Evolutionary conservation across 2,329 filamentous ascomycete genomes (phyloP).

Genomic region (Phoma sp.): DNA sequence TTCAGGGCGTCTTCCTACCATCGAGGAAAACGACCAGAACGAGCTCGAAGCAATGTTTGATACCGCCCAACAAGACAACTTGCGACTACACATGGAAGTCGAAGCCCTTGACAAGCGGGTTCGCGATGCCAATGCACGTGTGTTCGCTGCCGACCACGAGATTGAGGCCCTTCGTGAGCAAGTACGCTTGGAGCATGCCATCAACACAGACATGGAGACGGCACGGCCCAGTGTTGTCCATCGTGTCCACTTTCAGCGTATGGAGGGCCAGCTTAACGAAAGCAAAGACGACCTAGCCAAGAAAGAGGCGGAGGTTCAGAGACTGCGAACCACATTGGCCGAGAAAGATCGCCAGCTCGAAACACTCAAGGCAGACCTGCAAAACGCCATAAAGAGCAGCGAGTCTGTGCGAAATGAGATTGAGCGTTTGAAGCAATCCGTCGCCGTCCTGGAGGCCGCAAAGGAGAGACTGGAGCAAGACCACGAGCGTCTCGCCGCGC

Average conservation of each 20-base stretch:
- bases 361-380: conserved; percentile 27
- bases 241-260: conserved; percentile 41
- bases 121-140: conserved; percentile 35
- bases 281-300: conserved; percentile 24
- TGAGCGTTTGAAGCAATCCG: conserved; percentile 29
- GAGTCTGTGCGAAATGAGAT: conserved; percentile 36
- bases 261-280: conserved; percentile 42
- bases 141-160: conserved; percentile 36
- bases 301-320: conserved; percentile 33
- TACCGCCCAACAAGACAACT: conserved; percentile 42
- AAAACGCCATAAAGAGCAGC: conserved; percentile 22
- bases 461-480: conserved; percentile 43
- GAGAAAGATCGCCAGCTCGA: conserved; percentile 31
- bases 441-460: conserved; percentile 34
- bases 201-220: conserved; percentile 37
- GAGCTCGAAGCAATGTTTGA: conserved; percentile 47
- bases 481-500: conserved; percentile 37
- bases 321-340: conserved; percentile 18
- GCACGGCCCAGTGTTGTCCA: conserved; percentile 43
- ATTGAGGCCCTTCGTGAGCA: conserved; percentile 33
- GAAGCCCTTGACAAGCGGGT: conserved; percentile 39
- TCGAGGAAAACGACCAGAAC: conserved; percentile 41
- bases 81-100: conserved; percentile 38
- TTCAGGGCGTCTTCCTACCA: conserved; percentile 36
- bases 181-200: conserved; percentile 33